phyloP scores from a whole-genome alignment of 139 green algal genomes.

The Chlamydomonas incerta region DNA sequence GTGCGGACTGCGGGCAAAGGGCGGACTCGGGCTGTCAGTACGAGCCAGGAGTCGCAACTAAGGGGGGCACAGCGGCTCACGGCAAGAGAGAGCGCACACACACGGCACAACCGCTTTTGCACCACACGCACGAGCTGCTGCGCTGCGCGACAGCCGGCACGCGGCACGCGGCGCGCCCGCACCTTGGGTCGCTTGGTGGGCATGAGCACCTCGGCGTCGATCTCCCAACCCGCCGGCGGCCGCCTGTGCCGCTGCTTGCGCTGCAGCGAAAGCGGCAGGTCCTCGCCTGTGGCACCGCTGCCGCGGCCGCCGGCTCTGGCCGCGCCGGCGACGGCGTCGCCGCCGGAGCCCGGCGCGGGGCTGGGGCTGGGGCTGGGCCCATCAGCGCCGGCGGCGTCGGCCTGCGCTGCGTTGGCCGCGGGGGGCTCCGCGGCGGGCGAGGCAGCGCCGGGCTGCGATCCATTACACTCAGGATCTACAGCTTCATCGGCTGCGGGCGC shows the following conservation, averaged over 20 bases:
- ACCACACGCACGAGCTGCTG: too few relatives aligned
- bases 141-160: too few relatives aligned
- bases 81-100: too few relatives aligned
- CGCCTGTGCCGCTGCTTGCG: slow-evolving; percentile 30
- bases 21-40: too few relatives aligned
- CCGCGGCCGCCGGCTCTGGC: background rate
- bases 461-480: too few relatives aligned
- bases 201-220: background rate
- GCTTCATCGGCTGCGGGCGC: too few relatives aligned
- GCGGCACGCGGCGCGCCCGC: too few relatives aligned
- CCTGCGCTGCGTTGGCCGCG: background rate
- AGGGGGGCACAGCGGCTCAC: too few relatives aligned
- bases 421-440: background rate
- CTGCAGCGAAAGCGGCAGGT: slow-evolving; percentile 18
- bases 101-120: too few relatives aligned
- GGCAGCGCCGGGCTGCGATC: too few relatives aligned
- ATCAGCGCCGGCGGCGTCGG: background rate
- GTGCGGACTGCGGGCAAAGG: too few relatives aligned
- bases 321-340: background rate
- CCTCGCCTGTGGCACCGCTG: background rate
- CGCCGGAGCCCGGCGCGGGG: background rate
- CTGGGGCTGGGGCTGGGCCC: slow-evolving; percentile 2
- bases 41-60: too few relatives aligned
- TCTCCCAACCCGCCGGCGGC: slow-evolving; percentile 16
- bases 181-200: slow-evolving; percentile 24